phyloP scores from a whole-genome alignment of 495 filamentous ascomycete genomes.

The Xylaria flabelliformis region DNA sequence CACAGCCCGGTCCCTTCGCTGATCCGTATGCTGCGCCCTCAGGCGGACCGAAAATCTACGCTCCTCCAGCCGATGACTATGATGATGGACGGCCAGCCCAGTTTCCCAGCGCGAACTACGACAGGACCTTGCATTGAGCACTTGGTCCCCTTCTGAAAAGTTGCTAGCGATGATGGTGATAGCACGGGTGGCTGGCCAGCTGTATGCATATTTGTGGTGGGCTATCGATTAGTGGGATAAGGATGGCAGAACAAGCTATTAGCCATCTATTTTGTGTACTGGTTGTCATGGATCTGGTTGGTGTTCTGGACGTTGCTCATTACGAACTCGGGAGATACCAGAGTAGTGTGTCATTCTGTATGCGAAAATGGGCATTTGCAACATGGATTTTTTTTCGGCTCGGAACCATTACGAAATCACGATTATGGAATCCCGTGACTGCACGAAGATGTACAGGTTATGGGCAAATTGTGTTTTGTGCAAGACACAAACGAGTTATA shows the following conservation, averaged over 20 bases:
- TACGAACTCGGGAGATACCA: slow-evolving; percentile 37
- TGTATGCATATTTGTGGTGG: slow-evolving; percentile 25
- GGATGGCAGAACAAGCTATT: slow-evolving; percentile 8
- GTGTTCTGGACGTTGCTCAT: slow-evolving; percentile 42
- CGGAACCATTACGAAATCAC: slow-evolving; percentile 18
- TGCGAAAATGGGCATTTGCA: slow-evolving; percentile 19
- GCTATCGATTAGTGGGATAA: slow-evolving; percentile 24
- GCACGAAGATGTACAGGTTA: slow-evolving; percentile 9
- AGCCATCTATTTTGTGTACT: slow-evolving; percentile 8
- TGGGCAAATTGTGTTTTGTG: slow-evolving; percentile 21
- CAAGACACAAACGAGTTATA: slow-evolving; percentile 19
- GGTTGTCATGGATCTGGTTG: slow-evolving; percentile 24
- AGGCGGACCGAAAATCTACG: slow-evolving; percentile 41
- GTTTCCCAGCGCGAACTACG: slow-evolving; percentile 54
- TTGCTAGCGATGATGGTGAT: background rate
- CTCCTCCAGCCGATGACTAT: slow-evolving; percentile 47
- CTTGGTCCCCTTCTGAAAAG: background rate
- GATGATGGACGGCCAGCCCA: slow-evolving; percentile 47
- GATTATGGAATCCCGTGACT: slow-evolving; percentile 20
- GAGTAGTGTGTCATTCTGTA: slow-evolving; percentile 31
- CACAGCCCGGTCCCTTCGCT: slow-evolving; percentile 42
- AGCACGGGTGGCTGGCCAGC: slow-evolving; percentile 11
- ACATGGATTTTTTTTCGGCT: slow-evolving; percentile 6
- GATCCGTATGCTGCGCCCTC: slow-evolving; percentile 37
- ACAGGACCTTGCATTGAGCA: slow-evolving; percentile 45